phyloP scores from a whole-genome alignment of 176 grass and related monocot species.

The Carex littledalei region DNA sequence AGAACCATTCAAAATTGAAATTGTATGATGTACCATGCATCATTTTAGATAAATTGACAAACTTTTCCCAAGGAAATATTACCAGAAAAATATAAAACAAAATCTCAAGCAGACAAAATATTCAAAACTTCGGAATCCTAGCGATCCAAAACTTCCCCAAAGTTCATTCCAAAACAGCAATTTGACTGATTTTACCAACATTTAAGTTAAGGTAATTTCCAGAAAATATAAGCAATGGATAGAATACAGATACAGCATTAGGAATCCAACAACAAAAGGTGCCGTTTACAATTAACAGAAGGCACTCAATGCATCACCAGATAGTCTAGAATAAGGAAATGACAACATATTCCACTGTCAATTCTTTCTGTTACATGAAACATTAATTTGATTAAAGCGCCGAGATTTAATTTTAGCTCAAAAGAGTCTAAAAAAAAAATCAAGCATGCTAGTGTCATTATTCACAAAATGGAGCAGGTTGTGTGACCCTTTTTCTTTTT shows the following conservation, averaged over 20 bases:
- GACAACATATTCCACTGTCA: background rate
- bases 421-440: slow-evolving; percentile 8
- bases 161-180: background rate
- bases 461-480: slow-evolving; percentile 61
- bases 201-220: slow-evolving; percentile 6
- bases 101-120: background rate
- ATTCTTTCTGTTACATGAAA: slow-evolving; percentile 6
- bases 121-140: background rate
- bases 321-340: background rate
- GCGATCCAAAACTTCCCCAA: background rate
- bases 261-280: slow-evolving; percentile 9
- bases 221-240: slow-evolving; percentile 9
- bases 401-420: slow-evolving; percentile 11
- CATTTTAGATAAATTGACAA: background rate
- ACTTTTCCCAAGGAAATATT: background rate
- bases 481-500: slow-evolving; percentile 49
- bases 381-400: background rate
- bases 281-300: slow-evolving; percentile 7
- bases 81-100: background rate
- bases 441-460: slow-evolving; percentile 17
- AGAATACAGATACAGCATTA: background rate
- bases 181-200: background rate
- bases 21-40: background rate
- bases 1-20: background rate
- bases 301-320: background rate